Evolutionary conservation across 257 asterid species (phyloP).

Genomic region (Rehmannia glutinosa): DNA sequence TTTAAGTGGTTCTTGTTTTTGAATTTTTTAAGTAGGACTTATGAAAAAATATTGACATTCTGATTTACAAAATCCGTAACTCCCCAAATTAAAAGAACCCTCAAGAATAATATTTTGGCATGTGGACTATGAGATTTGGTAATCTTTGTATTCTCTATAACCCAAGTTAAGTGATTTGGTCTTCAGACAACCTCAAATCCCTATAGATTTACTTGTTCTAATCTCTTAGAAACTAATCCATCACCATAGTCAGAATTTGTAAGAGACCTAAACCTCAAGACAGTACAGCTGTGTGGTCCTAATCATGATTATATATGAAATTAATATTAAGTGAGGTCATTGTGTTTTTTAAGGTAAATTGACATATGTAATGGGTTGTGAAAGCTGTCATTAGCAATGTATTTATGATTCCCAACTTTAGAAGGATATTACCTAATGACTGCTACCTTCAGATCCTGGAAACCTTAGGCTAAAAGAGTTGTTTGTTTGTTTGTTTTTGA

Average conservation of each 20-base stretch:
- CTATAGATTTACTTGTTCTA: constrained; percentile 33
- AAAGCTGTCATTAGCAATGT: no score
- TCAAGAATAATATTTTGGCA: constrained; percentile 28
- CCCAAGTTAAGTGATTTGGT: constrained; percentile 2
- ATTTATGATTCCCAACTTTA: no score
- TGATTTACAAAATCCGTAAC: no score
- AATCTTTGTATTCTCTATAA: constrained; percentile 4
- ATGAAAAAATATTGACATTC: background rate
- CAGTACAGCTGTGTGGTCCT: constrained; percentile 20
- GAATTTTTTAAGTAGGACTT: background rate
- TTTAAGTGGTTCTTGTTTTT: background rate
- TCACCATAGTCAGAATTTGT: background rate
- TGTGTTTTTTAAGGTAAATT: no score
- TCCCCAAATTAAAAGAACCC: no score
- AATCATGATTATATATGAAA: no score
- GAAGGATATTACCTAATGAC: no score
- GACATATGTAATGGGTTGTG: no score
- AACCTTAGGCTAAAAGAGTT: no score
- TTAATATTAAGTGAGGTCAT: no score
- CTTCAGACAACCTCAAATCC: constrained; percentile 39
- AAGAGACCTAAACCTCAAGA: background rate
- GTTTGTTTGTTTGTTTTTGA: no score
- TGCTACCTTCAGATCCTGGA: no score
- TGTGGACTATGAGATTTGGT: constrained; percentile 32
- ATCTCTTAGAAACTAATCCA: constrained; percentile 10